Base-by-base conservation (phyloP, 139 green algal species). In the Picochlorum sp. region DNA sequence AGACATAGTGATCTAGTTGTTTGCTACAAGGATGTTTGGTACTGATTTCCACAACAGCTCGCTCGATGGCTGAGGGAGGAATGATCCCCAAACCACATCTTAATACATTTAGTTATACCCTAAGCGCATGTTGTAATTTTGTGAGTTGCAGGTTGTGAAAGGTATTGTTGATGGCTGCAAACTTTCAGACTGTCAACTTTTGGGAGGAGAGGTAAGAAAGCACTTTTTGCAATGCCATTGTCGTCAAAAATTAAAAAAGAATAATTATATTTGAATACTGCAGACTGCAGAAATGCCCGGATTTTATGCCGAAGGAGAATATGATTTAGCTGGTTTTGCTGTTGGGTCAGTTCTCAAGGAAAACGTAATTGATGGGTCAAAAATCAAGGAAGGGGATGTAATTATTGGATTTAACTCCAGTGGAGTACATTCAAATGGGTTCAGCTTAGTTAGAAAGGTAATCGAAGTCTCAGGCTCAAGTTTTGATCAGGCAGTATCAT, bases 251-350 rank as follows among this genome's bases (percentile, higher is more conserved):
- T 22, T 7, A 40, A 39, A 57, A 61, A 20, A 35, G 14, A 37
- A 47, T 49, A 35, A 39, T 25, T 28, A 0, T 40, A 54, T 55
- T 62, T 74, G n/a, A n/a, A n/a, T n/a, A n/a, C n/a, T n/a, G n/a
- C n/a, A n/a, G 82, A 98, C 91, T 0, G 91, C 91, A 5, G 91
- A 98, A 78, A 98, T 98, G 91, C 91, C 90, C 5, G 91, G 90
- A 26, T 96, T 98, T 57, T 98, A 98, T 73, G 49, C 74, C n/a
- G 70, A 76, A n/a, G 93, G 89, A 31, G 91, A 98, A 69, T 98
- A 98, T 68, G 91, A 98, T 78, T 77, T 98, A 47, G 93, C 89
- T 16, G 91, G 91, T 50, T 98, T 98, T 75, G 92, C 92, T 12
- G 92, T 98, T 37, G 91, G 91, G n/a, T 62, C 82, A 7, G 92